Evolutionary conservation across 768 basidiomycete species (phyloP), one percentile per base, ranked within the genome.

Genomic region (Lyophyllum decastes): DNA sequence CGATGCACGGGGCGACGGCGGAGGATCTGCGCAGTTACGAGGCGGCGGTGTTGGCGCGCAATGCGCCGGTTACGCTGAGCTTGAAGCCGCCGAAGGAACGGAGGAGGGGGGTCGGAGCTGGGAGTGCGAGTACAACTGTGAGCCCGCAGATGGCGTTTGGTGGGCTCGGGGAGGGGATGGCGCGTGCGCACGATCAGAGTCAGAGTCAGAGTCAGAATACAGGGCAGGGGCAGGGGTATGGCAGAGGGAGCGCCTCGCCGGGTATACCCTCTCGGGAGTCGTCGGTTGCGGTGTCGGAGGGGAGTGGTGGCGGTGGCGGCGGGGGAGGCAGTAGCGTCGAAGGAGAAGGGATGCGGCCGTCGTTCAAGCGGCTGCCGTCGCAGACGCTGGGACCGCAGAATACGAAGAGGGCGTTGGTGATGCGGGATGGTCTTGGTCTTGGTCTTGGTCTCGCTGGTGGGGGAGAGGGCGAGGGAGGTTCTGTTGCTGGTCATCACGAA

Each of bases 1-100:
- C 40, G 40, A 10, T 41, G 43, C 78, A 82, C 52, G 78, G 35
- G 12, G n/a, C n/a, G n/a, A 5, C 75, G 38, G 66, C 76, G 43
- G 90, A 92, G 14, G 90, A 92, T 63, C 61, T 92, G 59, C 75
- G 80, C 57, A 82, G 82, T 55, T 92, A 92, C 57, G 87, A 90
- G 66, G 88, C 87, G 41, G 90, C 90, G 4, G 85, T 92, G 16
- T 90, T 52, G 89, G 90, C 49, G 21, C 9, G 49, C 7, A 30
- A 30, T 11, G 52, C 48, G 16, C 52, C 58, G 22, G 46, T 35
- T 2, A 80, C 76, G 56, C 68, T 90, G 40, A 87, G 81, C 61
- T 70, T 89, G 25, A 77, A 79, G 12, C 80, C 82, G 47, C 76
- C 40, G 5, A 41, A 38, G 35, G 35, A 30, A 30, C 30, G 35